Evolutionary conservation across 129 eudicot species (phyloP).

Genomic region (Heracleum sosnowskyi): DNA sequence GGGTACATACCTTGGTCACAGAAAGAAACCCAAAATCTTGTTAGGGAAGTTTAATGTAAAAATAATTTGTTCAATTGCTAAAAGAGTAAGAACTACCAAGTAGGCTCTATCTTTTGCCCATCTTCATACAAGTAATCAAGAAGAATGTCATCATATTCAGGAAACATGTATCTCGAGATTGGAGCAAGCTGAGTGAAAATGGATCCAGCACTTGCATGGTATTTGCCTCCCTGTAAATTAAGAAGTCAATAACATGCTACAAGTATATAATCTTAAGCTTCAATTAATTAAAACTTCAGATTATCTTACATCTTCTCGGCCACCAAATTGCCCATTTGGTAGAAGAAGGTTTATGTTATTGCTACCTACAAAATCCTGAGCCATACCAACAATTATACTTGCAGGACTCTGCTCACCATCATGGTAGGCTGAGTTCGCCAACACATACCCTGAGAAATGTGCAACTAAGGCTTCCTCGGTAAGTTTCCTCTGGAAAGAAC

Average conservation of each 20-base stretch:
- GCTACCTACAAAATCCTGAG: constrained; percentile 80
- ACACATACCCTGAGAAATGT: constrained; percentile 81
- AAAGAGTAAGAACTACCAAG: constrained; percentile 38
- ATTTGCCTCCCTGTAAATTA: constrained; percentile 74
- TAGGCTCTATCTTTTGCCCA: constrained; percentile 77
- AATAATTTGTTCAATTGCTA: background rate
- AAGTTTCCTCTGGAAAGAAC: constrained; percentile 70
- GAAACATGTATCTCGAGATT: constrained; percentile 59
- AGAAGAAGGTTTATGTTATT: constrained; percentile 72
- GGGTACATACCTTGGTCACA: constrained; percentile 59
- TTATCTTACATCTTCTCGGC: constrained; percentile 58
- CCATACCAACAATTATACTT: constrained; percentile 82
- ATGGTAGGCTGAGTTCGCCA: constrained; percentile 86
- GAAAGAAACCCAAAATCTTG: background rate
- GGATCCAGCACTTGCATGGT: constrained; percentile 92
- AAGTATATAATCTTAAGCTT: background rate
- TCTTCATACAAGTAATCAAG: constrained; percentile 79
- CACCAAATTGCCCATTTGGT: constrained; percentile 84
- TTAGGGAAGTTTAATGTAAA: background rate
- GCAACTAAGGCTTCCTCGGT: constrained; percentile 71
- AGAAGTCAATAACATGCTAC: background rate
- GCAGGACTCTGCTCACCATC: constrained; percentile 89
- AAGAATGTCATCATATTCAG: constrained; percentile 68
- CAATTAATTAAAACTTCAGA: background rate
- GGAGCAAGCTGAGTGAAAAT: constrained; percentile 58